These are phyloP conservation scores for Salix viminalis DNA, from an alignment of 345 rosid species.

Conservation along the genomic window DNA sequence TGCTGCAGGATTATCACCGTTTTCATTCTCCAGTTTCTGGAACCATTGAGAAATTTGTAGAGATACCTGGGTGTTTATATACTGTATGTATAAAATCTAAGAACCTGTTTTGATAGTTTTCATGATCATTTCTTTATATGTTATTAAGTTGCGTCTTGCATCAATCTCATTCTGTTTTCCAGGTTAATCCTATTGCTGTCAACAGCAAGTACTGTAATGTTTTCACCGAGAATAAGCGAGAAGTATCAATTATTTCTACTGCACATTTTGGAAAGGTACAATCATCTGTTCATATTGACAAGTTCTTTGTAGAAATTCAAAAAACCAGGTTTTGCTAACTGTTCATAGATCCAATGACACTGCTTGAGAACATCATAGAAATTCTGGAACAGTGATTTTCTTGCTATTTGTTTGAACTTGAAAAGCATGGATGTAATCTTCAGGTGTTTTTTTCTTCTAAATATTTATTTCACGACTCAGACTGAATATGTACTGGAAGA, in stretches of 20 bases:
- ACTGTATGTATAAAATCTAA: conserved; percentile 46
- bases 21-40: conserved; percentile 89
- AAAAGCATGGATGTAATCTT: not conserved
- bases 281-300: not conserved
- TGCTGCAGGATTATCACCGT: conserved; percentile 79
- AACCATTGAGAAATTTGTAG: conserved; percentile 49
- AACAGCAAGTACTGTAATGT: conserved; percentile 94
- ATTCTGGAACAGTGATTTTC: not conserved
- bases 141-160: not conserved
- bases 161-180: conserved; percentile 10
- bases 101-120: not conserved
- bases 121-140: not conserved
- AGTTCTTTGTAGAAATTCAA: not conserved
- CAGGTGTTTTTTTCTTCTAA: not conserved
- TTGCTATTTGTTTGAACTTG: not conserved
- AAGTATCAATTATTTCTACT: conserved; percentile 63
- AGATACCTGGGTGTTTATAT: conserved; percentile 72
- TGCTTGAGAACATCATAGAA: no score
- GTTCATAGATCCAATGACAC: no score
- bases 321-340: no score
- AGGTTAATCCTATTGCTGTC: conserved; percentile 97
- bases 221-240: conserved; percentile 85
- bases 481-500: not conserved
- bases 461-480: not conserved
- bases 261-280: conserved; percentile 75